phyloP scores from a whole-genome alignment of 306 rosid genomes.

The Bauhinia variegata region DNA sequence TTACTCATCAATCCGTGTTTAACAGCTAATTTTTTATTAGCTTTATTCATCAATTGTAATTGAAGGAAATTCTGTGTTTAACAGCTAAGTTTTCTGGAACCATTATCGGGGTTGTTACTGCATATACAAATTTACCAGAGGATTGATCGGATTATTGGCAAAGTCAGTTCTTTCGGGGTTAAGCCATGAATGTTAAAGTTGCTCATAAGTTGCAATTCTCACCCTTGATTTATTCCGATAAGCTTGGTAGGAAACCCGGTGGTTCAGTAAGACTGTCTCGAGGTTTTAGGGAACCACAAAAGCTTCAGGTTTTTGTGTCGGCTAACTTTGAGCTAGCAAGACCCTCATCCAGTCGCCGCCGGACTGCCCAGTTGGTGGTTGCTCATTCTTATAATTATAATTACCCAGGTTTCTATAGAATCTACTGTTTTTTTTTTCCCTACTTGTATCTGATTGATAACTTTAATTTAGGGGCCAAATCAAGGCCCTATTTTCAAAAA shows the following conservation, averaged over 20 bases:
- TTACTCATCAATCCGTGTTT: not conserved
- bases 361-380: slow-evolving; percentile 45
- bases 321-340: slow-evolving; percentile 37
- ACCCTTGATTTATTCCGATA: slow-evolving; percentile 49
- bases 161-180: not conserved
- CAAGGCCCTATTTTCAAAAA: not conserved
- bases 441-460: not conserved
- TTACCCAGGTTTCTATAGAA: slow-evolving; percentile 59
- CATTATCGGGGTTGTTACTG: not conserved
- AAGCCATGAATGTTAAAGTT: slow-evolving; percentile 64
- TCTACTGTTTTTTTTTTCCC: not conserved
- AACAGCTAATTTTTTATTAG: too few relatives aligned
- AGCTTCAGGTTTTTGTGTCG: slow-evolving; percentile 44
- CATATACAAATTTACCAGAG: not conserved
- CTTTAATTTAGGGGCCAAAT: not conserved
- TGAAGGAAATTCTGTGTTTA: slow-evolving; percentile 18
- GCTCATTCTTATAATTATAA: slow-evolving; percentile 60
- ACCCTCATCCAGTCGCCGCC: slow-evolving; percentile 39
- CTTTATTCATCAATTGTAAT: not conserved
- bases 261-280: slow-evolving; percentile 42
- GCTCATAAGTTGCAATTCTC: slow-evolving; percentile 47
- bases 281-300: slow-evolving; percentile 41
- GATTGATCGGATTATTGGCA: not conserved
- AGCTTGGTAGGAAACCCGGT: slow-evolving; percentile 35
- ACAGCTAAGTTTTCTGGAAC: slow-evolving; percentile 10